Evolutionary conservation across 2,329 filamentous ascomycete species (phyloP).

Genomic region (Keithomyces neogunnii): DNA sequence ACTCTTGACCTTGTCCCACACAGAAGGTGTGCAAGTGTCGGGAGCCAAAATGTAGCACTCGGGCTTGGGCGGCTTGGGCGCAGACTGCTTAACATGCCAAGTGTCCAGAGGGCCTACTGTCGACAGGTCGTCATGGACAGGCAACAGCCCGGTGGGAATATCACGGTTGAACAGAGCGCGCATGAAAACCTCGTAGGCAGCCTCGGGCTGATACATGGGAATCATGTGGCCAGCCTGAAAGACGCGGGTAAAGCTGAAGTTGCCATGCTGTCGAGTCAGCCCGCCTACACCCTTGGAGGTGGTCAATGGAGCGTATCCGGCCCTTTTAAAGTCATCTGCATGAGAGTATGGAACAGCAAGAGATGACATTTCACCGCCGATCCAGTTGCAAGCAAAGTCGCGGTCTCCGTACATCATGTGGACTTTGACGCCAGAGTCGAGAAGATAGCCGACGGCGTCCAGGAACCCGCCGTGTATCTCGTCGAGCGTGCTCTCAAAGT

Average conservation of each 20-base stretch:
- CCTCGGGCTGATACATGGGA: conserved; percentile 49
- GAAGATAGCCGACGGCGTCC: conserved; percentile 47
- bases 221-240: conserved; percentile 59
- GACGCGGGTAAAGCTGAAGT: conserved; percentile 58
- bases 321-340: conserved; percentile 36
- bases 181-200: conserved; percentile 49
- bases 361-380: conserved; percentile 63
- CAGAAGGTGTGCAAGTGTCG: conserved; percentile 45
- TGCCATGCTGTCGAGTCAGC: conserved; percentile 65
- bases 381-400: conserved; percentile 55
- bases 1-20: conserved; percentile 40
- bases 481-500: conserved; percentile 54
- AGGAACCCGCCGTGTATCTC: conserved; percentile 42
- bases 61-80: conserved; percentile 34
- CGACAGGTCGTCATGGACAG: conserved; percentile 41
- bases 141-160: conserved; percentile 42
- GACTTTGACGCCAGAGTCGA: conserved; percentile 57
- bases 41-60: conserved; percentile 53
- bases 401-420: conserved; percentile 61
- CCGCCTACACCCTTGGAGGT: conserved; percentile 57
- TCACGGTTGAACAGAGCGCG: conserved; percentile 47
- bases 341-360: conserved; percentile 49
- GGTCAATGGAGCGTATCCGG: conserved; percentile 63
- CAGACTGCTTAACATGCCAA: conserved; percentile 49
- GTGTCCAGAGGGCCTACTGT: conserved; percentile 43